Evolutionary conservation across 306 rosid species (phyloP), one percentile per base, ranked within the genome.

Genomic region (Lagenaria siceraria): DNA sequence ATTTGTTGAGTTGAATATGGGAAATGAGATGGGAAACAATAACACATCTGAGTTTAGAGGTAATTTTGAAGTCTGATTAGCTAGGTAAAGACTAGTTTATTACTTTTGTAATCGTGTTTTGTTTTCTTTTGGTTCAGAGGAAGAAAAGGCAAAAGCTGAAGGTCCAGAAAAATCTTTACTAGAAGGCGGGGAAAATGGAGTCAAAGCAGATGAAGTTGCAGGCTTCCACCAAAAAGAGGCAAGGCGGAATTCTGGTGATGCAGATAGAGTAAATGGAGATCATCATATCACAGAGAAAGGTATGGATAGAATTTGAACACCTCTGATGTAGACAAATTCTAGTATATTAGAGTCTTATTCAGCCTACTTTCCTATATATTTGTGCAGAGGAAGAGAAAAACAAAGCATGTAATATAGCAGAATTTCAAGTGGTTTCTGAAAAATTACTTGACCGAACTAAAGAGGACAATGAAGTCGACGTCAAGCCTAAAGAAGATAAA

Each of bases 11-110:
- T 70, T 89, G 90, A 89, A 84, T 77, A 91, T 94, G 92, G 93
- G 91, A 64, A 91, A 89, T 69, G 95, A 94, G 86, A 94, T 92
- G 98, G 97, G 97, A 8, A 94, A 90, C 82, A 89, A 80, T 72
- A 90, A 81, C 81, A 77, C 92, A 35, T 78, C 97, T 58, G 83
- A 81, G 79, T 66, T 86, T 78, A 94, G 82, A 90, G 97, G 98
- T 92, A 40, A 76, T 13, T 85, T 31, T 77, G 35, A 48, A 52
- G 38, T 22, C 79, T 12, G 7, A 64, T 21, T 40, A 72, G 65
- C 31, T 36, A 69, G 19, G 31, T 83, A 40, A 42, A 59, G 7
- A 52, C 27, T 33, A 36, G 49, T 75, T 75, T 76, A 19, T 56
- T 27, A 74, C 82, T 58, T 74, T 55, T 21, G 74, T 61, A 25